A percentile compares a stretch with the other conserved stretches of the same genome.
These are phyloP conservation scores for Hypocreales sp. DNA, from an alignment of 2,329 filamentous ascomycete species.

Conservation along the genomic window DNA sequence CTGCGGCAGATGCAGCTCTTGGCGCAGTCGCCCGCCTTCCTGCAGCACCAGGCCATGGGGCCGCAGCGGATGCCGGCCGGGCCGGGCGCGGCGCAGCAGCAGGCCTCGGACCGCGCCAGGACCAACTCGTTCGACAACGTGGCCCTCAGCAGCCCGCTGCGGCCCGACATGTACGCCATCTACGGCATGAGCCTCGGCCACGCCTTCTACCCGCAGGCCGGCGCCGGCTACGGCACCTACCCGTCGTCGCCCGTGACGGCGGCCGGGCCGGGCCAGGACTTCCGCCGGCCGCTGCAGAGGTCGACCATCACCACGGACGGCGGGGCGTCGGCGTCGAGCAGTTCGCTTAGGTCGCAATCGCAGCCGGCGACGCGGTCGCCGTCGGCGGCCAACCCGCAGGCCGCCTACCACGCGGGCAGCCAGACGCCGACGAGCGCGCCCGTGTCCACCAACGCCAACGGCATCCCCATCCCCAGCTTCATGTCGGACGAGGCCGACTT, in stretches of 20 bases:
- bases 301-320: conserved; percentile 33
- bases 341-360: conserved; percentile 49
- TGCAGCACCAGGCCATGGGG: conserved; percentile 18
- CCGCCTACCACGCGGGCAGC: conserved; percentile 11
- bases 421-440: conserved; percentile 21
- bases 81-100: conserved; percentile 12
- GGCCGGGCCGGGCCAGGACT: conserved; percentile 29
- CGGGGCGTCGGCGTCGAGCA: conserved; percentile 29
- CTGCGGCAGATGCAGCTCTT: conserved; percentile 20
- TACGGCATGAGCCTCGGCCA: conserved; percentile 24
- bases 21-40: conserved; percentile 16
- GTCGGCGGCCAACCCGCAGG: conserved; percentile 11
- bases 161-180: conserved; percentile 40
- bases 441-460: conserved; percentile 27
- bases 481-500: conserved; percentile 36
- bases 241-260: conserved; percentile 38
- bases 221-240: conserved; percentile 32
- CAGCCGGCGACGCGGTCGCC: conserved; percentile 41
- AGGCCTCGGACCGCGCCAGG: conserved; percentile 33
- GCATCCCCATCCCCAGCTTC: conserved; percentile 37
- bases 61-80: conserved; percentile 14
- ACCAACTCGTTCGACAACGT: conserved; percentile 49
- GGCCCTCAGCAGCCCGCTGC: conserved; percentile 41
- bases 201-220: conserved; percentile 30
- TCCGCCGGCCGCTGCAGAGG: conserved; percentile 40